Conservation (phyloP, 208 protist genomes). For the Naegleria lovaniensis region DNA sequence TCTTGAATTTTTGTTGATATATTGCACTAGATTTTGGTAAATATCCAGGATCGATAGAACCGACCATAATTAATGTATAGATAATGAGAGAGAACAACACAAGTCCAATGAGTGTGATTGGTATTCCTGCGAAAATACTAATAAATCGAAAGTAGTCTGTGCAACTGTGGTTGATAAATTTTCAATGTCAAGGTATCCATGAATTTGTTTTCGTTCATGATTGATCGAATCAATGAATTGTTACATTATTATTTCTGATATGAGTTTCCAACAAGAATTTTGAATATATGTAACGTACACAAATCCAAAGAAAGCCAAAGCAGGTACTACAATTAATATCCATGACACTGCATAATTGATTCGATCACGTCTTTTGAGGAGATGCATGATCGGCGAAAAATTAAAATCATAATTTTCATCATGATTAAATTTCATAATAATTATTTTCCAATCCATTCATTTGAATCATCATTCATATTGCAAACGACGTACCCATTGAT, state of each 20-base stretch:
- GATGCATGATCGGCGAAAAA: not conserved
- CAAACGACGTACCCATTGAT: not conserved
- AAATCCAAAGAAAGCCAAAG: not conserved
- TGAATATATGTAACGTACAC: not conserved
- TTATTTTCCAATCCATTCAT: too few relatives aligned
- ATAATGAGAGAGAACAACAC: not conserved
- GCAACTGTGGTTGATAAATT: not conserved
- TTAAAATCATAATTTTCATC: too few relatives aligned
- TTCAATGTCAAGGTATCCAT: not conserved
- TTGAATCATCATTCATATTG: not conserved
- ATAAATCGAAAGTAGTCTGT: constrained; percentile 2
- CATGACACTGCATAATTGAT: not conserved
- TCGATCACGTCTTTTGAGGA: not conserved
- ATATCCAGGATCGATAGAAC: not conserved
- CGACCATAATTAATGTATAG: not conserved
- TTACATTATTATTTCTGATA: too few relatives aligned
- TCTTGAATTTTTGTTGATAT: not conserved
- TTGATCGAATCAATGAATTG: too few relatives aligned
- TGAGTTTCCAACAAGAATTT: too few relatives aligned
- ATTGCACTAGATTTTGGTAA: not conserved
- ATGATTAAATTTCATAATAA: too few relatives aligned
- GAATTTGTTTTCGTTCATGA: too few relatives aligned
- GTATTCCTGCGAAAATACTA: constrained; percentile 8
- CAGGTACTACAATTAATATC: not conserved
- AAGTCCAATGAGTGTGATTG: not conserved